Conservation (phyloP, 108 stramenopile genomes). For the Thalassiosira profunda region DNA sequence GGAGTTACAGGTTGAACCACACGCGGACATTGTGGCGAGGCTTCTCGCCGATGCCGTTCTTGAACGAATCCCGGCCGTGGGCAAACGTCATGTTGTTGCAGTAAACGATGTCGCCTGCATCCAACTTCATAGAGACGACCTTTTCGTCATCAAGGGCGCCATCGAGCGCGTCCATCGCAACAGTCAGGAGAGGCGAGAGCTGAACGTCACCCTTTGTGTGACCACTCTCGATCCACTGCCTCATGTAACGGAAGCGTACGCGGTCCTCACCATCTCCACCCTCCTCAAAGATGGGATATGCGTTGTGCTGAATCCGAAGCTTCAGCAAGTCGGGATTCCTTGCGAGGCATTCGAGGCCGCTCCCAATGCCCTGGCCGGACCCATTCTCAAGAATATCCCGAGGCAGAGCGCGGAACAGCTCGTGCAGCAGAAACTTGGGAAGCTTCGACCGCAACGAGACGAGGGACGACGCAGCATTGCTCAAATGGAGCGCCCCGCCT, state of each 20-base stretch:
- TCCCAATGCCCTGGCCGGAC: neutral
- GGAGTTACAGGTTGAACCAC: neutral
- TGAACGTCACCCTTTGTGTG: constrained; percentile 10
- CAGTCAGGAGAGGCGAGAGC: neutral
- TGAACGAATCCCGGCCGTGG: constrained; percentile 1
- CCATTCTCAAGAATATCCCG: constrained; percentile 27
- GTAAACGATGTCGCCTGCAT: constrained; percentile 12
- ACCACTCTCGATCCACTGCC: constrained; percentile 29
- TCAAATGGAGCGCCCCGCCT: constrained; percentile 12
- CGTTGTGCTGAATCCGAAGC: constrained; percentile 14
- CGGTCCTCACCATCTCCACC: constrained; percentile 5
- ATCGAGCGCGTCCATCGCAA: constrained; percentile 19
- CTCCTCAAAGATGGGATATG: constrained; percentile 9
- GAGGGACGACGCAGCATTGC: neutral
- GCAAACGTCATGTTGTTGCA: constrained; percentile 8
- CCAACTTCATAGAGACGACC: constrained; percentile 1
- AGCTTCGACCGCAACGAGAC: neutral
- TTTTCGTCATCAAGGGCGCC: constrained; percentile 11
- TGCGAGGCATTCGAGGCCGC: neutral
- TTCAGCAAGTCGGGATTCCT: neutral
- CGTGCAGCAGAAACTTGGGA: constrained; percentile 21
- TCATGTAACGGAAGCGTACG: constrained; percentile 22
- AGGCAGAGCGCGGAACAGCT: constrained; percentile 10
- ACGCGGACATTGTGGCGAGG: neutral
- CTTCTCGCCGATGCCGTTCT: neutral